Percentiles rank a stretch among this genome's conserved stretches.
These are phyloP conservation scores for Scenedesmus sp. DNA, from an alignment of 163 green algal genomes.

Conservation along the genomic window DNA sequence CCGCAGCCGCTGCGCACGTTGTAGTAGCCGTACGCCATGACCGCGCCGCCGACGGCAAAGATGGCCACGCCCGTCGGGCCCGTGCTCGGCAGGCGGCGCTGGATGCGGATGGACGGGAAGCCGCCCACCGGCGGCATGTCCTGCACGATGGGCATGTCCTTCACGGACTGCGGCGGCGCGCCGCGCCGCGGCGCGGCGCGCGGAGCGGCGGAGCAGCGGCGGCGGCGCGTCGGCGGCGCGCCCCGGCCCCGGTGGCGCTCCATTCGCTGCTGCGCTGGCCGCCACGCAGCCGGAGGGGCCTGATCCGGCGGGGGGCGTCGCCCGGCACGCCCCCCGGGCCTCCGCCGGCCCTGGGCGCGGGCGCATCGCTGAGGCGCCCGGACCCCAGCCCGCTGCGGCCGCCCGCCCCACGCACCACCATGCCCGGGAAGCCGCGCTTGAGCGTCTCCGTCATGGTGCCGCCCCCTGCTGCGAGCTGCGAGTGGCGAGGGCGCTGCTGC, in stretches of 20 bases:
- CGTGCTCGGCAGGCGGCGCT: constrained; percentile 88
- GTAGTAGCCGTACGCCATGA: constrained; percentile 88
- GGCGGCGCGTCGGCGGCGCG: too few relatives aligned
- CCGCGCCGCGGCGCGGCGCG: too few relatives aligned
- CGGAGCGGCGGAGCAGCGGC: background rate
- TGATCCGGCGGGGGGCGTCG: background rate
- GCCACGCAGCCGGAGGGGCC: background rate
- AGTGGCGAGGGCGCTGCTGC: too few relatives aligned
- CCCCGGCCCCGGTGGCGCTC: background rate
- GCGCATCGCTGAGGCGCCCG: too few relatives aligned
- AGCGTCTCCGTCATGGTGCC: constrained; percentile 80
- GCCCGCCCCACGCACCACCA: constrained; percentile 64
- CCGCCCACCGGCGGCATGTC: constrained; percentile 94
- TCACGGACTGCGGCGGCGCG: constrained; percentile 79
- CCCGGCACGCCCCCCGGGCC: background rate
- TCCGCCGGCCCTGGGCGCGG: background rate
- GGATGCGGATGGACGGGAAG: constrained; percentile 94
- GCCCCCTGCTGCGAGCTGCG: background rate
- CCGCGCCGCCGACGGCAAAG: constrained; percentile 69
- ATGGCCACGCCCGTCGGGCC: constrained; percentile 89
- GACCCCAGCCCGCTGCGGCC: background rate
- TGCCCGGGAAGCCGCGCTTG: constrained; percentile 72
- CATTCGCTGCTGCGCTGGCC: background rate
- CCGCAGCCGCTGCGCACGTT: constrained; percentile 44
- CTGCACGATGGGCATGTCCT: constrained; percentile 95